Evolutionary conservation across 768 basidiomycete species (phyloP), one percentile per base, ranked within the genome.

Genomic region (Suillus discolor): DNA sequence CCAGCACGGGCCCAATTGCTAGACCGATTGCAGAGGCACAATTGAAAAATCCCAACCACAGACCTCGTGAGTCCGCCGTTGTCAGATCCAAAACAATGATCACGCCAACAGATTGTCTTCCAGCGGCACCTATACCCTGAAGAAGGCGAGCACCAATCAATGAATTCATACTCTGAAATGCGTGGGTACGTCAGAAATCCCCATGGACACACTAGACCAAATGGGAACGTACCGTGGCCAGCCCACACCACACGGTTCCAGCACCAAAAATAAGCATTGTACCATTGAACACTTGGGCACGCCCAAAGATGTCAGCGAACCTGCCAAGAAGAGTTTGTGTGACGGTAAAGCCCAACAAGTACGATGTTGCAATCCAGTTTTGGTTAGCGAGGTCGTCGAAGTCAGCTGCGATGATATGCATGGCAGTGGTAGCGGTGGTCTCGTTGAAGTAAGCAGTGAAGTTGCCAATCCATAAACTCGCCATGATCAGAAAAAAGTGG

Each of bases 1-100:
- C 84, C 6, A 85, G 66, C 15, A 84, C 75, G 3, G 83, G 84
- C 1, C 84, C 83, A 45, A 82, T 71, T 44, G 84, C 79, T 9
- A 79, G 72, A n/a, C 83, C 82, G n/a, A 80, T 62, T 34, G 82
- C 78, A 28, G 82, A 77, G 1, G 78, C 69, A 41, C 75, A 72
- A 45, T 73, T 78, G 67, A 77, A 77, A 68, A 76, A 78, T 3
- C 77, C 77, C 15, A 78, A 66, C 78, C 78, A 78, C 15, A 78
- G n/a, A 2, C 73, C 74, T 25, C 77, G 75, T 20, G 78, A 67
- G 62, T 79, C 78, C 0, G 78, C 62, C 0, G 78, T 78, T n/a
- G 78, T 79, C 7, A 78, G 62, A 65, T 79, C 78, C 67, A 78
- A 62, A 16, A 78, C 62, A 66, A 78, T 70, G 69, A 79, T 78